Base-by-base conservation (phyloP, 2,329 filamentous ascomycete species). In the Bipolaris gigantea region DNA sequence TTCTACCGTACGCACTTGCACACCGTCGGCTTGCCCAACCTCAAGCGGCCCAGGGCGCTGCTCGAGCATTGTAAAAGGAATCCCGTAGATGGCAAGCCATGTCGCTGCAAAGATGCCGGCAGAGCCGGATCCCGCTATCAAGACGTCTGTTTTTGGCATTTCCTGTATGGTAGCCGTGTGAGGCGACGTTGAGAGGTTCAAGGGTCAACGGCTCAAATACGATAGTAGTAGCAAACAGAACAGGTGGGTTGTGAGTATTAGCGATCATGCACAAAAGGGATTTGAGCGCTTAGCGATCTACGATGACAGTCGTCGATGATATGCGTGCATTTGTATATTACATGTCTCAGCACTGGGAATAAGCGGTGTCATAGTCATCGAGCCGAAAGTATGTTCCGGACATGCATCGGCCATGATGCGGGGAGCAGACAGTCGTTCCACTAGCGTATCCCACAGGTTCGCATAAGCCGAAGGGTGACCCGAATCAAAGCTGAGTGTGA, bases 1-100 rank as follows among this genome's bases (percentile, higher is more conserved):
- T 70, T 91, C 86, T 2, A 89, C 76, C 0, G 85, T 89, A 1
- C 87, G 83, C 58, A 81, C 83, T 72, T 89, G 85, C 2, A 88
- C 75, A 1, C 83, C 83, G 59, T 89, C 86, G 13, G 86, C 86
- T 69, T 88, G 84, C 2, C 85, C 85, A 41, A 80, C 76, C 36
- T 76, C 64, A 45, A 88, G 75, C 0, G 82, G 83, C 0, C 83
- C 84, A 3, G 71, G 54, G 5, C 82, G 79, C 5, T 77, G 78
- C 61, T 89, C 86, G 0, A 88, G 74, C 23, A 88, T 80, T 39
- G 76, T 80, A 74, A 80, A 85, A 21, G 73, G 70, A 56, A 87
- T 76, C n/a, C 80, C 79, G 66, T 79, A 81, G 19, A 80, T 80
- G 1, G 84, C 77, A 3, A 88, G 80, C 84, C 84, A 88, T 25